These are phyloP conservation scores for Wilcoxina mikolae DNA, from an alignment of 495 filamentous ascomycete genomes.

Conservation along the genomic window DNA sequence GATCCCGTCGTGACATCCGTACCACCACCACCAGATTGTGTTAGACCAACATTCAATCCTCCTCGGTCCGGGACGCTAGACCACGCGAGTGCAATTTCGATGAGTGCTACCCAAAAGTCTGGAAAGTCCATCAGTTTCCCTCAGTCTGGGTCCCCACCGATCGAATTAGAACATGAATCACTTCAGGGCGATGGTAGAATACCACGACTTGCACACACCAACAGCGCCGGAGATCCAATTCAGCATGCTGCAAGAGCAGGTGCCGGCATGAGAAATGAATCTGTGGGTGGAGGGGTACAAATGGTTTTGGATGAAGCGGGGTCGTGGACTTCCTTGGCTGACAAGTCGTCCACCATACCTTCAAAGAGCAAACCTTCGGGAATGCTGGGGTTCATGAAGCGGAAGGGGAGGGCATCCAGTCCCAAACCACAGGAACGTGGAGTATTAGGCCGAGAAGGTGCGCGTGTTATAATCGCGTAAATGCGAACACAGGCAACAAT, in stretches of 20 bases:
- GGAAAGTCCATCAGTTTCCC: conserved; percentile 25
- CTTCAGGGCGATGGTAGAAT: conserved; percentile 12
- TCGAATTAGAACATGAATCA: no score
- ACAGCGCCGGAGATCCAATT: conserved; percentile 20
- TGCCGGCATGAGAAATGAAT: conserved; percentile 45
- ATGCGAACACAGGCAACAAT: background rate
- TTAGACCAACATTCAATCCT: conserved; percentile 23
- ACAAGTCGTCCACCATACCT: conserved; percentile 64
- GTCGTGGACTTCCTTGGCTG: conserved; percentile 77
- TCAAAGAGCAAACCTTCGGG: conserved; percentile 48
- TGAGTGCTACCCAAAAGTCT: conserved; percentile 15
- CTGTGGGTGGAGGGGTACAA: conserved; percentile 72
- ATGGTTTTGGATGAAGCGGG: conserved; percentile 78
- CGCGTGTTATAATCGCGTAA: conserved; percentile 49
- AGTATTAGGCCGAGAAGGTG: conserved; percentile 88
- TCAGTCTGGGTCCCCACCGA: conserved; percentile 26
- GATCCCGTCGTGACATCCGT: conserved; percentile 24
- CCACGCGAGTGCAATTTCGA: conserved; percentile 17
- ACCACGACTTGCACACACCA: conserved; percentile 11
- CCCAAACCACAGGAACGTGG: conserved; percentile 89
- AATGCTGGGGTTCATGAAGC: conserved; percentile 81
- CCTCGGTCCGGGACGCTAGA: conserved; percentile 8
- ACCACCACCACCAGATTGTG: conserved; percentile 20
- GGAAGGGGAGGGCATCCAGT: conserved; percentile 79
- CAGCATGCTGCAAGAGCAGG: background rate